These are phyloP conservation scores for Apiospora sp. DNA, from an alignment of 2,329 filamentous ascomycete species.

Conservation along the genomic window DNA sequence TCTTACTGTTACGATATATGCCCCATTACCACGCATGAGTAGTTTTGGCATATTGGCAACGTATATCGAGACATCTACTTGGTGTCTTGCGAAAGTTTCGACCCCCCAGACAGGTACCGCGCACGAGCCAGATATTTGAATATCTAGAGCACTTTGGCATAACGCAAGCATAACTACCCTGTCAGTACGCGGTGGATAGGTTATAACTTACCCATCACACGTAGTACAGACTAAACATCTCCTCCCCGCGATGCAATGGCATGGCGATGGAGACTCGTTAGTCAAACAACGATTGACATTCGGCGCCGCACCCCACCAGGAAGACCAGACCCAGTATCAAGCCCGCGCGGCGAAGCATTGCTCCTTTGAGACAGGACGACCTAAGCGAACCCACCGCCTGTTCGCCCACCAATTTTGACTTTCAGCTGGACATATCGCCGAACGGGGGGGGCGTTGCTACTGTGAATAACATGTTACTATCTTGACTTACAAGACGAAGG, in stretches of 20 bases:
- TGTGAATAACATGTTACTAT: neutral
- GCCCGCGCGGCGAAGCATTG: constrained; percentile 6
- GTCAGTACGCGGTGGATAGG: too few relatives aligned
- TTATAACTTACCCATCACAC: too few relatives aligned
- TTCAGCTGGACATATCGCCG: constrained; percentile 8
- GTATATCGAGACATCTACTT: neutral
- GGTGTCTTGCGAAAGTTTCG: too few relatives aligned
- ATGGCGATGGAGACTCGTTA: neutral
- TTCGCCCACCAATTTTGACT: constrained; percentile 2
- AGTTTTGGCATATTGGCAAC: neutral
- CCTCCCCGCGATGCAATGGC: neutral
- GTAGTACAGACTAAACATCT: neutral
- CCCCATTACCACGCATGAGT: neutral
- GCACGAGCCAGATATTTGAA: too few relatives aligned
- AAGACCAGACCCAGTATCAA: neutral
- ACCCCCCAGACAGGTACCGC: too few relatives aligned
- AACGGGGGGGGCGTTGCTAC: neutral
- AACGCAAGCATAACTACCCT: too few relatives aligned
- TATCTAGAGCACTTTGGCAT: too few relatives aligned
- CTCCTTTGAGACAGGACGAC: constrained; percentile 8
- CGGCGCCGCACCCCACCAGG: constrained; percentile 1
- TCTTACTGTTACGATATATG: neutral
- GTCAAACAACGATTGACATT: neutral
- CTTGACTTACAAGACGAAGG: neutral
- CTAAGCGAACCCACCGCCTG: constrained; percentile 17